Evolutionary conservation across 805 yeast genomes (phyloP).

Genomic region (Starmerella bombi): DNA sequence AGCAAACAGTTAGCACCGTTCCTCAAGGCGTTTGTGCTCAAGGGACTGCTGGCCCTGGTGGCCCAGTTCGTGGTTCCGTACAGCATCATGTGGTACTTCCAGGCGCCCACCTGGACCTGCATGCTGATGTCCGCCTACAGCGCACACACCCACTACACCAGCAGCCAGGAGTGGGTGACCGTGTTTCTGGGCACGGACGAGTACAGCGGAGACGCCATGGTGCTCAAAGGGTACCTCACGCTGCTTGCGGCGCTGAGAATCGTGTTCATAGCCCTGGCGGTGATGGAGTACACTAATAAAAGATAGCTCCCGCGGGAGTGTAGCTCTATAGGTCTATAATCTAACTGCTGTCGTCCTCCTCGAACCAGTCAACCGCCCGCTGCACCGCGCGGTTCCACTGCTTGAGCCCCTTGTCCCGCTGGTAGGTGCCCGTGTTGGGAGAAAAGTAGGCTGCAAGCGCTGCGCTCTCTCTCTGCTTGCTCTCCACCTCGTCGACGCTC

Average conservation of each 20-base stretch:
- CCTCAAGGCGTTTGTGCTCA: neutral
- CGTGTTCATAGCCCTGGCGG: neutral
- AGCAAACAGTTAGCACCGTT: slow-evolving; percentile 1
- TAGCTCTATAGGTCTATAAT: too few species aligned
- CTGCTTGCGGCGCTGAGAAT: neutral
- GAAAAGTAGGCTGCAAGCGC: slow-evolving; percentile 19
- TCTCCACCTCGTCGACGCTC: slow-evolving; percentile 51
- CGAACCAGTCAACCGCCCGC: slow-evolving; percentile 71
- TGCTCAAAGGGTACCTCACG: neutral
- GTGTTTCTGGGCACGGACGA: slow-evolving; percentile 3
- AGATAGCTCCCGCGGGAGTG: too few species aligned
- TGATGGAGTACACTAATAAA: neutral
- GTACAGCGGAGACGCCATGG: slow-evolving; percentile 1
- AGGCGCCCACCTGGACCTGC: slow-evolving; percentile 1
- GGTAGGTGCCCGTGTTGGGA: slow-evolving; percentile 38
- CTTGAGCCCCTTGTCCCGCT: slow-evolving; percentile 50
- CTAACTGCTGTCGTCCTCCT: slow-evolving; percentile 15
- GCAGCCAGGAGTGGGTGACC: slow-evolving; percentile 3
- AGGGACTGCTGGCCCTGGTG: neutral
- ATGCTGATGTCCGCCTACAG: neutral
- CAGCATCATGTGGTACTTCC: neutral
- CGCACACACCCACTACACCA: neutral
- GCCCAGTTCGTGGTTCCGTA: neutral
- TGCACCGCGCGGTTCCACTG: slow-evolving; percentile 79
- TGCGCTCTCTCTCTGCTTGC: slow-evolving; percentile 18